Conservation (phyloP, 1,139 yeast genomes). For the Hemisphaericaspora xylanilytica region DNA sequence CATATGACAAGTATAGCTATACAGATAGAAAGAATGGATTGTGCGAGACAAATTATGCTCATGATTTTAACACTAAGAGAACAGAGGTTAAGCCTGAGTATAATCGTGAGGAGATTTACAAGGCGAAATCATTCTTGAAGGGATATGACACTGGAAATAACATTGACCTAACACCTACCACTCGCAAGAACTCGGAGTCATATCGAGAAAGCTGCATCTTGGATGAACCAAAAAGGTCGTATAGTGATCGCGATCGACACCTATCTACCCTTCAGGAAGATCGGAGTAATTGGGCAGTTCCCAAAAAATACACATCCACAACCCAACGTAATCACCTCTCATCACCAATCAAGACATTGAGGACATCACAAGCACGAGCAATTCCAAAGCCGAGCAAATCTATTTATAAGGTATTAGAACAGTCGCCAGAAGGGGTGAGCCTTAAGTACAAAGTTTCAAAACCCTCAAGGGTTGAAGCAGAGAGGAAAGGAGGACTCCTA, state of each 20-base stretch:
- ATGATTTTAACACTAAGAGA: neutral
- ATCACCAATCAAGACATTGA: slow-evolving; percentile 17
- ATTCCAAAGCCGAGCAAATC: slow-evolving; percentile 12
- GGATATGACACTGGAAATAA: neutral
- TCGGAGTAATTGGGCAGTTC: neutral
- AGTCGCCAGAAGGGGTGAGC: slow-evolving; percentile 2
- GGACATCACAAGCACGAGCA: slow-evolving; percentile 8
- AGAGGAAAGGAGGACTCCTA: slow-evolving; percentile 13
- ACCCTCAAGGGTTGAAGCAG: neutral
- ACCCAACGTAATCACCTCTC: neutral
- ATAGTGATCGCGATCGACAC: neutral
- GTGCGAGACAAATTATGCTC: neutral
- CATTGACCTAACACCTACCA: neutral
- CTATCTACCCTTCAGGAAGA: neutral
- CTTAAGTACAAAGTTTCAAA: slow-evolving; percentile 11
- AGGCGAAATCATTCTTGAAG: neutral
- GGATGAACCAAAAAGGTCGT: neutral
- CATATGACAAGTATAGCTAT: neutral
- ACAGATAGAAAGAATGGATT: neutral
- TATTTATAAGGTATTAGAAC: slow-evolving; percentile 14
- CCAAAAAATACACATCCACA: neutral
- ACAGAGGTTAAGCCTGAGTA: neutral
- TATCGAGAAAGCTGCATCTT: neutral
- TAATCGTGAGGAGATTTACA: neutral
- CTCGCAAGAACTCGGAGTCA: neutral